These are phyloP conservation scores for Hysterium pulicare DNA, from an alignment of 2,329 filamentous ascomycete genomes.

Conservation along the genomic window DNA sequence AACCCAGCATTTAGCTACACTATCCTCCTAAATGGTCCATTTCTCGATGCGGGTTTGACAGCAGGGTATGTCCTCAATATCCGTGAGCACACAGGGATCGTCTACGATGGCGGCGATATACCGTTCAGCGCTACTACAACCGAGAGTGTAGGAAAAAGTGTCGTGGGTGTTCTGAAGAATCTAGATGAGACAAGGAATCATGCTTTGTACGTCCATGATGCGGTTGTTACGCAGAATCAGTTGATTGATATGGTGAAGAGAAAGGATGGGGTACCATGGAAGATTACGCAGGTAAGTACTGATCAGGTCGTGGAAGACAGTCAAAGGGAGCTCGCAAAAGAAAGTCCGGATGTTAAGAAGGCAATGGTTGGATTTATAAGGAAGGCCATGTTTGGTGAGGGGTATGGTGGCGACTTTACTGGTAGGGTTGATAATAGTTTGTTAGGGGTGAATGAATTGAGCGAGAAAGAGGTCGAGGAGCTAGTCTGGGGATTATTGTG, in stretches of 20 bases:
- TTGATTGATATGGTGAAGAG: slow-evolving; percentile 34
- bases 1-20: slow-evolving; percentile 28
- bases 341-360: slow-evolving; percentile 8
- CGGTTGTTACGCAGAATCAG: slow-evolving; percentile 35
- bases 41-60: slow-evolving; percentile 37
- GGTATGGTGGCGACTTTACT: slow-evolving; percentile 32
- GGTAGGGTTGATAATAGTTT: slow-evolving; percentile 34
- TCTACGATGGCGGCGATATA: slow-evolving; percentile 36
- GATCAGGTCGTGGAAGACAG: slow-evolving; percentile 28
- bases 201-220: slow-evolving; percentile 35
- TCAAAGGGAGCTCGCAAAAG: slow-evolving; percentile 24
- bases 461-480: slow-evolving; percentile 22
- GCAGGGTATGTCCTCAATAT: slow-evolving; percentile 28
- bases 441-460: slow-evolving; percentile 31
- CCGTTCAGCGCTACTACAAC: slow-evolving; percentile 29
- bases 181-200: slow-evolving; percentile 35
- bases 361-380: slow-evolving; percentile 28
- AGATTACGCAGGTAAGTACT: slow-evolving; percentile 17
- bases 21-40: slow-evolving; percentile 31
- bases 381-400: slow-evolving; percentile 20
- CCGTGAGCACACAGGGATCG: slow-evolving; percentile 20
- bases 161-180: slow-evolving; percentile 29
- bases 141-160: slow-evolving; percentile 29
- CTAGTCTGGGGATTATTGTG: slow-evolving; percentile 16
- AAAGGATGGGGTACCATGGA: slow-evolving; percentile 26